A percentile compares a stretch with the other conserved stretches of the same genome.
Evolutionary conservation across 129 eudicot genomes (phyloP).

Genomic region (Pittosporum tobira): DNA sequence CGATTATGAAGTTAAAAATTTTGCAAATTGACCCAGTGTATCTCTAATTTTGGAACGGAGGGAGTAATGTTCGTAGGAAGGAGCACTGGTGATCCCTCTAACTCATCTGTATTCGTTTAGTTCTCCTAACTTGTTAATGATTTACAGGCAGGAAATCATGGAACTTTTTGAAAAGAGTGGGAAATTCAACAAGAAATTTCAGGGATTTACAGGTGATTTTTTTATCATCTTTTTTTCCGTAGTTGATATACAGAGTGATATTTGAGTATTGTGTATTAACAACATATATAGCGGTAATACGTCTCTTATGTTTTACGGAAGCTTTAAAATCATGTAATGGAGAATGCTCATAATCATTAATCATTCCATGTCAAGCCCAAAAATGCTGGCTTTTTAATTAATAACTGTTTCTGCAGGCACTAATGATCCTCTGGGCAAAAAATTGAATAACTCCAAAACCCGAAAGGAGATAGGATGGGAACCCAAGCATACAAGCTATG

Average conservation of each 20-base stretch:
- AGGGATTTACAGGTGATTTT: conserved; percentile 63
- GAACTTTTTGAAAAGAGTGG: conserved; percentile 78
- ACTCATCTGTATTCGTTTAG: not conserved
- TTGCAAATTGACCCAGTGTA: too few species aligned
- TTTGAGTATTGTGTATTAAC: not conserved
- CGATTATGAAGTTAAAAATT: too few species aligned
- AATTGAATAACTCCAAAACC: conserved; percentile 67
- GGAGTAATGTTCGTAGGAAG: too few species aligned
- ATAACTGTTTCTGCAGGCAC: conserved; percentile 43
- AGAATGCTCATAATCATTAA: not conserved
- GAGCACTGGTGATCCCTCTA: not conserved
- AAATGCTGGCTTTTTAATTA: not conserved
- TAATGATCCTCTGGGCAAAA: conserved; percentile 73
- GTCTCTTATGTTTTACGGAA: too few species aligned
- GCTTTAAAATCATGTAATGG: not conserved
- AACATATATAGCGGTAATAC: too few species aligned
- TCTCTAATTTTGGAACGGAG: too few species aligned
- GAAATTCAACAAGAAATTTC: conserved; percentile 57
- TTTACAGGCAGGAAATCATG: conserved; percentile 80
- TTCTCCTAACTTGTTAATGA: conserved; percentile 1
- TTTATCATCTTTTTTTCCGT: not conserved
- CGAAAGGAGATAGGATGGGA: conserved; percentile 79
- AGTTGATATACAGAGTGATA: not conserved
- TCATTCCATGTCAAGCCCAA: not conserved
- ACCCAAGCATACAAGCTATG: conserved; percentile 77